A percentile compares a stretch with the other conserved stretches of the same genome.
phyloP scores from a whole-genome alignment of 768 basidiomycete genomes.

The Suillus subalutaceus region DNA sequence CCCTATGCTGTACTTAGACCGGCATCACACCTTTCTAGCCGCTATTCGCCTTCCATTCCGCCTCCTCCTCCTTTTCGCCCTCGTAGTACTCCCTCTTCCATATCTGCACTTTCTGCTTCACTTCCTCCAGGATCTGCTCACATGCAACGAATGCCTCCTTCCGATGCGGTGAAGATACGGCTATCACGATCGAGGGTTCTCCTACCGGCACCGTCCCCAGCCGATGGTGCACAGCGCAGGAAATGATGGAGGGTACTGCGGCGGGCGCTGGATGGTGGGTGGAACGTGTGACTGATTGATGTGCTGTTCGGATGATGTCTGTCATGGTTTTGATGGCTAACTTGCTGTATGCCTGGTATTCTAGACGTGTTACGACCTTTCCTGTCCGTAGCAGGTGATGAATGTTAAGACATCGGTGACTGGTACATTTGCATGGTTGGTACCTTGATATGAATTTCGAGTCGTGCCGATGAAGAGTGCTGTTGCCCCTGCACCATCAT shows the following conservation, averaged over 20 bases:
- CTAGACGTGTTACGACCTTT: conserved; percentile 68
- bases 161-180: conserved; percentile 83
- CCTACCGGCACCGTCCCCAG: conserved; percentile 79
- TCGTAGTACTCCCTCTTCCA: conserved; percentile 94
- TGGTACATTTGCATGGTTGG: conserved; percentile 1
- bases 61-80: conserved; percentile 60
- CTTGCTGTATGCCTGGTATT: conserved; percentile 84
- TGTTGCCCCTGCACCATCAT: conserved; percentile 70
- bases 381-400: conserved; percentile 42
- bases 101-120: conserved; percentile 82
- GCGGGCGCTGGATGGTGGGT: conserved; percentile 37
- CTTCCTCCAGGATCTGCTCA: conserved; percentile 82
- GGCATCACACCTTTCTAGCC: conserved; percentile 6
- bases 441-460: conserved; percentile 83
- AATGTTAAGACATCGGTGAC: conserved; percentile 15
- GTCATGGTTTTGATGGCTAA: conserved; percentile 79
- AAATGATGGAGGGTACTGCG: conserved; percentile 45
- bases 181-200: conserved; percentile 82
- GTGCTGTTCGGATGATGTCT: conserved; percentile 54
- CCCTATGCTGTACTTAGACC: conserved; percentile 10
- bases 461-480: conserved; percentile 86
- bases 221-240: conserved; percentile 72
- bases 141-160: conserved; percentile 80
- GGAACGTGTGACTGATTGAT: conserved; percentile 44
- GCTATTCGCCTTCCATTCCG: conserved; percentile 72